These are phyloP conservation scores for Sugiyamaella novakii DNA, from an alignment of 1,139 yeast species.

Conservation along the genomic window DNA sequence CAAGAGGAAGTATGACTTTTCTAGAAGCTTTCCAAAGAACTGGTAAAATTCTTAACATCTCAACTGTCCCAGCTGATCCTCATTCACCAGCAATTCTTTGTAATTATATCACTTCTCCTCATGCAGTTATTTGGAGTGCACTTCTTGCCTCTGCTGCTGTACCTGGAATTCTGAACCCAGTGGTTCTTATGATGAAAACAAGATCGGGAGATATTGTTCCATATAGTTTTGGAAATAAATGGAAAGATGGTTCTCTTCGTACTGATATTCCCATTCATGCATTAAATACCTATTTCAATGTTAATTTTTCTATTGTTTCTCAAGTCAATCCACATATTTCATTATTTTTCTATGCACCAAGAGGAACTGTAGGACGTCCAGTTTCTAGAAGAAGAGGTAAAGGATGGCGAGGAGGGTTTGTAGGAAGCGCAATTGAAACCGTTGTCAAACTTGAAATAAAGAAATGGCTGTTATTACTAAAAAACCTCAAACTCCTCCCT, in stretches of 20 bases:
- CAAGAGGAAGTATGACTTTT: conserved; percentile 71
- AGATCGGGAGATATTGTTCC: conserved; percentile 55
- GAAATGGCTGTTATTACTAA: conserved; percentile 72
- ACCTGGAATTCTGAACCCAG: conserved; percentile 83
- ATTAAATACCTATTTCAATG: conserved; percentile 74
- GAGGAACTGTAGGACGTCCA: conserved; percentile 81
- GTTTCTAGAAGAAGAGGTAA: conserved; percentile 62
- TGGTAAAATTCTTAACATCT: conserved; percentile 69
- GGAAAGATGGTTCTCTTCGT: conserved; percentile 74
- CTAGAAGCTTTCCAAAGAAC: conserved; percentile 68
- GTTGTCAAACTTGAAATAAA: conserved; percentile 68
- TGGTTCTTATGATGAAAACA: conserved; percentile 73
- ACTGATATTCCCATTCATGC: conserved; percentile 74
- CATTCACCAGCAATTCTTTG: conserved; percentile 80
- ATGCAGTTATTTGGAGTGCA: conserved; percentile 82
- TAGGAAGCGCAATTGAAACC: conserved; percentile 72
- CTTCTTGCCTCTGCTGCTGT: conserved; percentile 79
- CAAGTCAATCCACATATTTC: conserved; percentile 85
- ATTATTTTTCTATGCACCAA: conserved; percentile 74
- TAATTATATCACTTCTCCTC: conserved; percentile 75
- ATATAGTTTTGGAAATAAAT: conserved; percentile 70
- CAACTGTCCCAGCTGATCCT: conserved; percentile 81
- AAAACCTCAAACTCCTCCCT: conserved; percentile 68
- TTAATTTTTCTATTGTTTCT: conserved; percentile 72
- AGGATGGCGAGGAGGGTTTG: conserved; percentile 74